Evolutionary conservation across 192 early-diverging fungal genomes (phyloP).

Genomic region (Linnemannia zychae): DNA sequence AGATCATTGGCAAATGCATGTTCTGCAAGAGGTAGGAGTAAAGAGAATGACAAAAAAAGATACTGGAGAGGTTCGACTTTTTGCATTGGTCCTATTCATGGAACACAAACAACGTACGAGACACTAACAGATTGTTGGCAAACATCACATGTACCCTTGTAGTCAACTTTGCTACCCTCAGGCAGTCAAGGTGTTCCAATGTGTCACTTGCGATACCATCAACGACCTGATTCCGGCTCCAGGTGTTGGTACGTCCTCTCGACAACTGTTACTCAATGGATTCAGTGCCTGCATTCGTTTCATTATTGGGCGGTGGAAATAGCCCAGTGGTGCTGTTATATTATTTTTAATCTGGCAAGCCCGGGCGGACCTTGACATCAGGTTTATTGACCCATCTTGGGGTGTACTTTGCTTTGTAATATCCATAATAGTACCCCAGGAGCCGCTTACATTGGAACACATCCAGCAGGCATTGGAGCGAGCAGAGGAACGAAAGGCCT

Average conservation of each 20-base stretch:
- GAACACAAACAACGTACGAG: slow-evolving; percentile 4
- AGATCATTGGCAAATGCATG: slow-evolving; percentile 74
- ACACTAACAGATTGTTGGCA: not conserved
- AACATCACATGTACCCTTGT: not conserved
- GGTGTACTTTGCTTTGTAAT: not conserved
- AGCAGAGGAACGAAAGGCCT: slow-evolving; percentile 8
- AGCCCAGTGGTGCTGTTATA: not conserved
- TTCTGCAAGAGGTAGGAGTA: slow-evolving; percentile 68
- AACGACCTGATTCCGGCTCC: slow-evolving; percentile 73
- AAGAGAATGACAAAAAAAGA: not conserved
- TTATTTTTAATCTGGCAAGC: not conserved
- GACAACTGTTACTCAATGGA: not conserved
- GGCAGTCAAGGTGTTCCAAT: slow-evolving; percentile 83
- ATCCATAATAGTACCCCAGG: slow-evolving; percentile 31
- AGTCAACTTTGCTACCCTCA: slow-evolving; percentile 82
- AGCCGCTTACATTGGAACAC: slow-evolving; percentile 41
- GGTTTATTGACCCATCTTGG: not conserved
- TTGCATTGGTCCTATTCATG: not conserved
- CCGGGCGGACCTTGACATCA: not conserved
- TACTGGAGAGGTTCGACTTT: not conserved
- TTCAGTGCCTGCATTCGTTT: not conserved
- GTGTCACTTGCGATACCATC: slow-evolving; percentile 92
- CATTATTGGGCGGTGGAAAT: not conserved
- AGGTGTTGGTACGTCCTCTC: slow-evolving; percentile 44
- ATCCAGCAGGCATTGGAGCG: slow-evolving; percentile 34